Evolutionary conservation across 2,329 filamentous ascomycete species (phyloP), one percentile per base, ranked within the genome.

Genomic region (Neocatenulostroma microsporum): DNA sequence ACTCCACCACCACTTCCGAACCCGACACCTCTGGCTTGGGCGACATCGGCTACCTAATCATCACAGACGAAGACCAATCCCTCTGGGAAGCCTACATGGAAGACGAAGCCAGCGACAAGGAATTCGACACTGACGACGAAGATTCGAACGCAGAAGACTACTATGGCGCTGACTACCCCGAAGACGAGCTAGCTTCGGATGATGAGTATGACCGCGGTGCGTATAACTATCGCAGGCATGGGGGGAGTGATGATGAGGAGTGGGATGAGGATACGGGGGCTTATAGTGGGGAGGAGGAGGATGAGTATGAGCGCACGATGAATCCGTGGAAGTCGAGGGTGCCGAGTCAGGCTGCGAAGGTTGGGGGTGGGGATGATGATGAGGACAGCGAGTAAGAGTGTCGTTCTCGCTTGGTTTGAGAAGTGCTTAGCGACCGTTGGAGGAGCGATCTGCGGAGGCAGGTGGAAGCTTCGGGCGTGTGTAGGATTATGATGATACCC

Each of bases 101-200:
- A n/a, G 69, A 73, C 11, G 67, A 71, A 10, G 60, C 61, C 12
- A 72, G 70, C 30, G 66, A 60, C 21, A 50, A 69, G 27, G 66
- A 69, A 30, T 75, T 69, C 61, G 68, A 76, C 44, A 74, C 68
- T 21, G 76, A 79, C 40, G 75, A 78, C 43, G 74, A 75, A 18
- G 75, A 80, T 46, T 74, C 74, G 24, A 80, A 80, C 52, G 80
- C 83, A 23, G 83, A 88, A 55, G 81, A 85, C 51, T 79, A 85
- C 59, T 86, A 87, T 54, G 77, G 78, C 3, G 80, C 82, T 36
- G 83, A 88, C 56, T 88, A 88, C 48, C 83, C 83, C 1, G 83
- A 88, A 44, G 82, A 88, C 36, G 83, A 88, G 55, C 71, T 86
- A 11, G 79, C 76, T 29, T 80, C 76, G 12, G 82, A 86, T 48